Conservation (phyloP, 2,329 filamentous ascomycete species). For the Neofusicoccum umdonicola region DNA sequence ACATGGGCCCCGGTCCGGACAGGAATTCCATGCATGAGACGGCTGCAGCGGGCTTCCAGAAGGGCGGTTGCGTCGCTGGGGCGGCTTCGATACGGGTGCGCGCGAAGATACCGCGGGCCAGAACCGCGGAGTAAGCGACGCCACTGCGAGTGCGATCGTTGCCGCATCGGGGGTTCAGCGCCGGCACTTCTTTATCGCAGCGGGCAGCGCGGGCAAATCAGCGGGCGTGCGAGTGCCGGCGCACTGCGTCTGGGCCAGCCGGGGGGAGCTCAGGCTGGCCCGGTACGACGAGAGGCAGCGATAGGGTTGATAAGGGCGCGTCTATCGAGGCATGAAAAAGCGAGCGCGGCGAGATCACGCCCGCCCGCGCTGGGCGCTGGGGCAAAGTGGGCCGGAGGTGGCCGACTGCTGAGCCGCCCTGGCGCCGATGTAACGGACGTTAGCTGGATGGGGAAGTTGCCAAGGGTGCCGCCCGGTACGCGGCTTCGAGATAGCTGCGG, state of each 20-base stretch:
- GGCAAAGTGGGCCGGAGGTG: conserved; percentile 9
- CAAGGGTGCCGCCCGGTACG: background rate
- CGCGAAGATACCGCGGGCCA: conserved; percentile 6
- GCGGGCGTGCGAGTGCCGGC: background rate
- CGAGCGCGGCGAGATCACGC: background rate
- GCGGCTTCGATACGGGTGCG: background rate
- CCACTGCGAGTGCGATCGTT: background rate
- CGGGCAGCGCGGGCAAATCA: background rate
- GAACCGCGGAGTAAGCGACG: conserved; percentile 6
- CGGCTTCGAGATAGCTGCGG: conserved; percentile 9
- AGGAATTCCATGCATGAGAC: conserved; percentile 2
- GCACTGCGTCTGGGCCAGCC: background rate
- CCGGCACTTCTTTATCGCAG: conserved; percentile 8
- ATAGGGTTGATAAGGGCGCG: conserved; percentile 7
- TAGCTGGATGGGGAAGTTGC: conserved; percentile 14
- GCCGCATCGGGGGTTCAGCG: conserved; percentile 2
- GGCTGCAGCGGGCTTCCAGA: conserved; percentile 1
- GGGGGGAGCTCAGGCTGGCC: background rate
- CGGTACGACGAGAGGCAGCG: background rate
- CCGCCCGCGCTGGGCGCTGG: background rate
- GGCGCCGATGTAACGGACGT: conserved; percentile 9
- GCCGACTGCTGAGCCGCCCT: background rate
- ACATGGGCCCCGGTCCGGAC: background rate
- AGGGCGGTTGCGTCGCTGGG: background rate
- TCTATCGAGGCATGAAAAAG: background rate